phyloP scores from a whole-genome alignment of 2,329 filamentous ascomycete genomes.

The Epichloe aotearoae region DNA sequence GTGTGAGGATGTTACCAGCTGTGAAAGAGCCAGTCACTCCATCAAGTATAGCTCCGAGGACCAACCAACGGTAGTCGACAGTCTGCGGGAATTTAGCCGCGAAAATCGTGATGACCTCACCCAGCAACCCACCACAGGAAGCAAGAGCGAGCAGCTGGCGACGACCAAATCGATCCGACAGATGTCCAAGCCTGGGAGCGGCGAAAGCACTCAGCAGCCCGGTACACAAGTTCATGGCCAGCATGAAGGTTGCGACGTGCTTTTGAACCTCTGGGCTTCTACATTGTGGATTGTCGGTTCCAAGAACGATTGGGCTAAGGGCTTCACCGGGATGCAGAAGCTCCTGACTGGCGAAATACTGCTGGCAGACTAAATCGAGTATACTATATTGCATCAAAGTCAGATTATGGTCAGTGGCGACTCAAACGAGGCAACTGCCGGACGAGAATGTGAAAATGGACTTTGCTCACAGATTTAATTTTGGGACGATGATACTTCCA shows the following conservation, averaged over 20 bases:
- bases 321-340: slow-evolving; percentile 37
- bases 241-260: slow-evolving; percentile 62
- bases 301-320: slow-evolving; percentile 42
- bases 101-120: slow-evolving; percentile 65
- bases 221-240: slow-evolving; percentile 60
- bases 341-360: slow-evolving; percentile 62
- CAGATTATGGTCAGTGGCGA: background rate
- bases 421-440: background rate
- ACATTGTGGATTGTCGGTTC: slow-evolving; percentile 65
- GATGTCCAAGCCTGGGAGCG: slow-evolving; percentile 67
- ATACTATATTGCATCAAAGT: slow-evolving; percentile 34
- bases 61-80: slow-evolving; percentile 64
- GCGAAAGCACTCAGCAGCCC: slow-evolving; percentile 70
- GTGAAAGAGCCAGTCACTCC: slow-evolving; percentile 84
- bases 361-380: slow-evolving; percentile 66
- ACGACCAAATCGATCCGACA: slow-evolving; percentile 80
- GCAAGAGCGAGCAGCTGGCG: slow-evolving; percentile 60
- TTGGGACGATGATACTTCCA: slow-evolving; percentile 74
- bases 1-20: slow-evolving; percentile 58
- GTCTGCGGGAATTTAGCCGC: slow-evolving; percentile 61
- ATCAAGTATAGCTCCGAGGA: slow-evolving; percentile 66
- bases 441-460: background rate
- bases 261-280: slow-evolving; percentile 66
- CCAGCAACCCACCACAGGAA: slow-evolving; percentile 59
- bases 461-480: slow-evolving; percentile 57